Percentiles rank a stretch among this genome's conserved stretches.
Evolutionary conservation across 371 early-diverging fungal genomes (phyloP).

Genomic region (Circinella umbellata): DNA sequence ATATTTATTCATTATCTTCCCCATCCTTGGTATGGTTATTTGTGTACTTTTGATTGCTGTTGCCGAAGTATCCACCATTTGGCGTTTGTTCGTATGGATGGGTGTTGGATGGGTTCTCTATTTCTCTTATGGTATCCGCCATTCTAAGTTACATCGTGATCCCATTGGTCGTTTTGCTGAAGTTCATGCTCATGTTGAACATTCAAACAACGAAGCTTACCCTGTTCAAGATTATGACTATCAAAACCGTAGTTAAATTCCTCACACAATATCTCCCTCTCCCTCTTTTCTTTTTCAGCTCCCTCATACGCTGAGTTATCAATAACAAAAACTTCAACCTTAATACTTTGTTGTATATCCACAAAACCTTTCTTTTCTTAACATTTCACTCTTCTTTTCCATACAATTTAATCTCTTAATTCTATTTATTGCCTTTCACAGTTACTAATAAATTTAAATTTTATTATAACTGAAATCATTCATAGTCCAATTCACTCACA

Average conservation of each 20-base stretch:
- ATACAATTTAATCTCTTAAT: too few species aligned
- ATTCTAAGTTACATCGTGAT: constrained; percentile 57
- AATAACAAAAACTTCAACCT: too few species aligned
- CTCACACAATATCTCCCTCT: background rate
- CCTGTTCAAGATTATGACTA: constrained; percentile 20
- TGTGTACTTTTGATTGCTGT: constrained; percentile 68
- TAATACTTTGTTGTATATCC: too few species aligned
- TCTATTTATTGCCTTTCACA: too few species aligned
- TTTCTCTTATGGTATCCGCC: constrained; percentile 64
- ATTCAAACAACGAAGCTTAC: constrained; percentile 14
- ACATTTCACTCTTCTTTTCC: too few species aligned
- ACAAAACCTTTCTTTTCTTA: too few species aligned
- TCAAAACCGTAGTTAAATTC: constrained; percentile 10
- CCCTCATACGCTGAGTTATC: background rate
- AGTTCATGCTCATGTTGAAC: constrained; percentile 11
- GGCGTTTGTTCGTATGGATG: constrained; percentile 68
- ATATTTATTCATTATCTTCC: constrained; percentile 55
- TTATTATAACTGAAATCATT: too few species aligned
- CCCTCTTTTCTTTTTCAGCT: background rate
- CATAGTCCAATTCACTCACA: too few species aligned
- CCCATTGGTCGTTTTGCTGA: constrained; percentile 39
- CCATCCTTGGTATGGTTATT: constrained; percentile 63
- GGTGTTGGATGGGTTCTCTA: constrained; percentile 77
- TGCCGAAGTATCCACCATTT: constrained; percentile 64
- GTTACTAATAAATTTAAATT: too few species aligned